Conservation (phyloP, 306 rosid species). For the Nissolia schottii region DNA sequence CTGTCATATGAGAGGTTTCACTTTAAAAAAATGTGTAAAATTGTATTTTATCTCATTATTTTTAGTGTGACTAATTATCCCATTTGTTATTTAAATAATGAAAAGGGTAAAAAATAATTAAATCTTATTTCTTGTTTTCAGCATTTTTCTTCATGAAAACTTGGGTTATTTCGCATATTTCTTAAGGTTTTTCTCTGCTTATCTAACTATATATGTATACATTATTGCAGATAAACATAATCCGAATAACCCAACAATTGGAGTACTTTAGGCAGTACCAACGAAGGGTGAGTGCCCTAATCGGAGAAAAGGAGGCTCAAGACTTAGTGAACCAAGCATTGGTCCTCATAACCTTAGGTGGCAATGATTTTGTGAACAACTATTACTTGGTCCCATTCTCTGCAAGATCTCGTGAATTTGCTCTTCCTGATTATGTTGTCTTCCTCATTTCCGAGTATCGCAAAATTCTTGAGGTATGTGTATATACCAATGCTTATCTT, state of each 20-base stretch:
- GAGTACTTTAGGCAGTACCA: slow-evolving; percentile 55
- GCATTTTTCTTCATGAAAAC: too few species aligned
- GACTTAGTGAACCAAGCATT: slow-evolving; percentile 51
- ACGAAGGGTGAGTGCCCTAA: slow-evolving; percentile 39
- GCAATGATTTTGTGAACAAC: slow-evolving; percentile 81
- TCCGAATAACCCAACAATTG: slow-evolving; percentile 58
- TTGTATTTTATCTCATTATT: too few species aligned
- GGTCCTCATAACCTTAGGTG: slow-evolving; percentile 66
- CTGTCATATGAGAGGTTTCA: too few species aligned
- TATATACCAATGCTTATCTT: not conserved
- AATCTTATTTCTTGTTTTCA: too few species aligned
- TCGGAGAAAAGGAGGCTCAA: slow-evolving; percentile 39
- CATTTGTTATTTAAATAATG: too few species aligned
- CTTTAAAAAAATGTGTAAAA: too few species aligned
- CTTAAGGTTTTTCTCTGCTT: too few species aligned
- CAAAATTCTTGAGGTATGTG: slow-evolving; percentile 48
- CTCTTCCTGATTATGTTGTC: slow-evolving; percentile 65
- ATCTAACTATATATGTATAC: too few species aligned
- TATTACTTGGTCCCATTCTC: slow-evolving; percentile 72
- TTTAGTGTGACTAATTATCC: too few species aligned
- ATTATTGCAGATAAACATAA: slow-evolving; percentile 62
- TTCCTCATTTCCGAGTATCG: slow-evolving; percentile 66
- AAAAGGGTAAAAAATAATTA: too few species aligned
- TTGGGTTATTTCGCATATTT: too few species aligned
- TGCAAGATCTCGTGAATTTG: slow-evolving; percentile 63